phyloP scores from a whole-genome alignment of 441 rosid species.

The Erysimum cheiri region DNA sequence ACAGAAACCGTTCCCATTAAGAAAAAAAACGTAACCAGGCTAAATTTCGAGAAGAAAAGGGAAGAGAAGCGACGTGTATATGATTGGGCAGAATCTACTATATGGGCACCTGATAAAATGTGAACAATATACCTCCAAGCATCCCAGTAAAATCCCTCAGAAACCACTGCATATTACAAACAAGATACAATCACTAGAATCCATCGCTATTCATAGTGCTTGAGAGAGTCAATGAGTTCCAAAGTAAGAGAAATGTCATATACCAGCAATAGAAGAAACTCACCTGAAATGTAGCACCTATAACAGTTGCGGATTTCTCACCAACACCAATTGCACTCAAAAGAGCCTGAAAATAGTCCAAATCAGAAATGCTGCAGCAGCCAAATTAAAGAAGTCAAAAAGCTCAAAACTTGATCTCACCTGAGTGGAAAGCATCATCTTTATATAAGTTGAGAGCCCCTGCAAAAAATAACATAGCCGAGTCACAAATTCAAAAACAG shows the following conservation, averaged over 20 bases:
- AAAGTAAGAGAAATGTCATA: slow-evolving; percentile 4
- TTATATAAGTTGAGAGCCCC: slow-evolving; percentile 92
- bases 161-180: slow-evolving; percentile 77
- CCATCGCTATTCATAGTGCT: not conserved
- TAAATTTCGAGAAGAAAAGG: slow-evolving; percentile 10
- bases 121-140: slow-evolving; percentile 94
- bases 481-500: slow-evolving; percentile 22
- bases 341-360: slow-evolving; percentile 64
- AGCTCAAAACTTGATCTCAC: slow-evolving; percentile 49
- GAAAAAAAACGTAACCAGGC: not conserved
- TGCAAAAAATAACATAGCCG: slow-evolving; percentile 38
- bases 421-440: slow-evolving; percentile 98
- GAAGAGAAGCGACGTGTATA: not conserved
- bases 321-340: slow-evolving; percentile 97
- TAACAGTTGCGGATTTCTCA: slow-evolving; percentile 92
- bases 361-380: slow-evolving; percentile 15
- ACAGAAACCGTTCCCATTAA: slow-evolving; percentile 10
- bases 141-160: slow-evolving; percentile 94
- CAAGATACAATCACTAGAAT: slow-evolving; percentile 5
- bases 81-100: slow-evolving; percentile 19
- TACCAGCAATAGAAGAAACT: not conserved
- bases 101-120: slow-evolving; percentile 78
- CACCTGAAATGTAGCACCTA: slow-evolving; percentile 98
- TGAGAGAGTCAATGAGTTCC: slow-evolving; percentile 9
- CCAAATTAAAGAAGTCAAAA: not conserved